These are phyloP conservation scores for Amylocystis lapponica DNA, from an alignment of 768 basidiomycete genomes.

Conservation along the genomic window DNA sequence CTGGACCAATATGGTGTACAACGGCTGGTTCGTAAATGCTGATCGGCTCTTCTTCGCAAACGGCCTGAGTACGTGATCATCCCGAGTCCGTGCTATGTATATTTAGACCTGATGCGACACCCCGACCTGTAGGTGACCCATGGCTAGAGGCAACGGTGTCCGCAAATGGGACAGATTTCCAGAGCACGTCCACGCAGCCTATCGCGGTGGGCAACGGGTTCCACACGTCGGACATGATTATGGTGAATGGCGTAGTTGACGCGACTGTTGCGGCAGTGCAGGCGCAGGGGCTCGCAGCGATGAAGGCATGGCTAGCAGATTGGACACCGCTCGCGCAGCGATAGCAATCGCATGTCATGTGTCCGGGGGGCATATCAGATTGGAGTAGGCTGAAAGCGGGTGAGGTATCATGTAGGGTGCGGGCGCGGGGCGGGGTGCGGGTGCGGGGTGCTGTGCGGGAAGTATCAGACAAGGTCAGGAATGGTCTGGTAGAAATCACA, in stretches of 20 bases:
- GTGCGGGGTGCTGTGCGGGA: too few species aligned
- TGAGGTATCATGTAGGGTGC: too few species aligned
- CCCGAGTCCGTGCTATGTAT: too few species aligned
- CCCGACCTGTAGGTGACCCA: conserved; percentile 61
- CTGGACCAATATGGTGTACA: conserved; percentile 43
- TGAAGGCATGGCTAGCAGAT: conserved; percentile 52
- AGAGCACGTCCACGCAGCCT: conserved; percentile 48
- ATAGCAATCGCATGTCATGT: too few species aligned
- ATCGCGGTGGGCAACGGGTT: conserved; percentile 58
- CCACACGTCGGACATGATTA: conserved; percentile 60
- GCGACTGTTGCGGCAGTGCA: conserved; percentile 50
- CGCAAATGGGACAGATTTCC: conserved; percentile 39
- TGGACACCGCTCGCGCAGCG: too few species aligned
- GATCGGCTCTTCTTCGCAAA: conserved; percentile 66
- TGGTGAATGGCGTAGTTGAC: conserved; percentile 38
- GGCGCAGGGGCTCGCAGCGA: conserved; percentile 41
- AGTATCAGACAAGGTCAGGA: too few species aligned
- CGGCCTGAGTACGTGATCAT: conserved; percentile 50
- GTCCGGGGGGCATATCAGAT: too few species aligned
- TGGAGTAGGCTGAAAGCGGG: too few species aligned
- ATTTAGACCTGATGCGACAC: too few species aligned
- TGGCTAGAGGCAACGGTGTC: conserved; percentile 70
- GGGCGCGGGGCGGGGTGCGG: too few species aligned
- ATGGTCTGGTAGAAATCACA: too few species aligned
- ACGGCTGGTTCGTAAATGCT: conserved; percentile 57